A percentile compares a stretch with the other conserved stretches of the same genome.
phyloP scores from a whole-genome alignment of 495 filamentous ascomycete species.

The Symbiotaphrina buchneri region DNA sequence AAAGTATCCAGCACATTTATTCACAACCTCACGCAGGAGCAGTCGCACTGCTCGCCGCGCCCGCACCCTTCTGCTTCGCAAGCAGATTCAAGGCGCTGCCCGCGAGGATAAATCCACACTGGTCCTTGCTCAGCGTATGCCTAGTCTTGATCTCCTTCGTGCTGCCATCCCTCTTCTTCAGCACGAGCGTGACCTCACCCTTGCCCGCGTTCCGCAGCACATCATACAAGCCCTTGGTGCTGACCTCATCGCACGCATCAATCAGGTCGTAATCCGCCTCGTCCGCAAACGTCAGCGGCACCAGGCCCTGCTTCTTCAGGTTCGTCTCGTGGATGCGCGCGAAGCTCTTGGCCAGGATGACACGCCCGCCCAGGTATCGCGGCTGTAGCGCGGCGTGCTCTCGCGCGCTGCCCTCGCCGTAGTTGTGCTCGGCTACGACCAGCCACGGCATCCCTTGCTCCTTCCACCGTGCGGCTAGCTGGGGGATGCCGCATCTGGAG shows the following conservation, averaged over 20 bases:
- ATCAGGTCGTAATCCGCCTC: conserved; percentile 75
- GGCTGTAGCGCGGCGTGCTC: conserved; percentile 97
- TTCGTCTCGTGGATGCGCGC: conserved; percentile 98
- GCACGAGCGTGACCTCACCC: conserved; percentile 47
- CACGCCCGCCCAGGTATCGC: conserved; percentile 67
- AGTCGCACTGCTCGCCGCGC: no score
- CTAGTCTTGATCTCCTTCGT: conserved; percentile 35
- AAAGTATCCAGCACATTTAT: no score
- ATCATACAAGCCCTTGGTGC: conserved; percentile 62
- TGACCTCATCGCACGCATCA: conserved; percentile 57
- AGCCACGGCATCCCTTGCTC: conserved; percentile 51
- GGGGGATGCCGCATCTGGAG: conserved; percentile 43
- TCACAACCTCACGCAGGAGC: no score
- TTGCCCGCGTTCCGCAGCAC: conserved; percentile 55
- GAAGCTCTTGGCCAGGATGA: conserved; percentile 81
- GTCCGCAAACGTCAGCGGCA: conserved; percentile 72
- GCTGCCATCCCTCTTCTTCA: conserved; percentile 40
- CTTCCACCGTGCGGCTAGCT: conserved; percentile 68
- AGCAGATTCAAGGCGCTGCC: conserved; percentile 86
- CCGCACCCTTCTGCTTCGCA: conserved; percentile 23
- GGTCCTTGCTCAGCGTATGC: conserved; percentile 70
- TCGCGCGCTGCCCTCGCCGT: conserved; percentile 85
- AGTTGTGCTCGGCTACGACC: conserved; percentile 92
- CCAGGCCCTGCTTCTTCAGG: conserved; percentile 95
- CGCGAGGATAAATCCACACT: conserved; percentile 75